Conservation (phyloP, 1,284 basidiomycete species). For the Cryptococcus hybrid region DNA sequence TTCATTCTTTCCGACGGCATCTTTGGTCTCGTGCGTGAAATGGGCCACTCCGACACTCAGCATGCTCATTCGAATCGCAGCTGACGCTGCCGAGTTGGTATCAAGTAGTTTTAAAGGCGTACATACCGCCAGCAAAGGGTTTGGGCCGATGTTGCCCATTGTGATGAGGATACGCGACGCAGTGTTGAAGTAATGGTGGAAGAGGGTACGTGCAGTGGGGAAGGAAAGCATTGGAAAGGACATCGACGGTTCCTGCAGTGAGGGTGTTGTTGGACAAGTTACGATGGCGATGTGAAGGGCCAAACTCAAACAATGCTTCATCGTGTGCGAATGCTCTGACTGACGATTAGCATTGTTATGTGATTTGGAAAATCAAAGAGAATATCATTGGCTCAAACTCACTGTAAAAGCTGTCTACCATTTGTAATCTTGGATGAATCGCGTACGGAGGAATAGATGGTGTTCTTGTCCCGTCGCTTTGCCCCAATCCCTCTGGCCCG, state of each 20-base stretch:
- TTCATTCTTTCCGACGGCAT: constrained; percentile 2
- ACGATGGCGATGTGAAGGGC: constrained; percentile 23
- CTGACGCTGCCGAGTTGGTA: constrained; percentile 28
- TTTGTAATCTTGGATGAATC: constrained; percentile 16
- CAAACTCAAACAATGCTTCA: constrained; percentile 27
- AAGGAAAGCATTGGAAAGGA: constrained; percentile 34
- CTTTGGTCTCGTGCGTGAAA: constrained; percentile 24
- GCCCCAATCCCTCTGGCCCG: no score
- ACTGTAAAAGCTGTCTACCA: constrained; percentile 22
- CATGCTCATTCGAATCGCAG: constrained; percentile 37
- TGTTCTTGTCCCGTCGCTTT: no score
- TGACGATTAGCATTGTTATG: neutral
- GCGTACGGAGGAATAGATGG: no score
- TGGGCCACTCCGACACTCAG: constrained; percentile 29
- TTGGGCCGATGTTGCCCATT: constrained; percentile 37
- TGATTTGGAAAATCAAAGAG: neutral
- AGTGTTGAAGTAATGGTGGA: constrained; percentile 34
- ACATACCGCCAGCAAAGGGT: constrained; percentile 32
- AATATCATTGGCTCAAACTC: constrained; percentile 2
- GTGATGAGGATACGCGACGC: constrained; percentile 29
- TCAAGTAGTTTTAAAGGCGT: constrained; percentile 32
- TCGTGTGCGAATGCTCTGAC: constrained; percentile 19
- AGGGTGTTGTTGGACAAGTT: constrained; percentile 15
- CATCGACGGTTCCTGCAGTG: constrained; percentile 17
- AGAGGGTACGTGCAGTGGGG: constrained; percentile 26